phyloP scores from a whole-genome alignment of 129 eudicot species.

The Calendula officinalis region DNA sequence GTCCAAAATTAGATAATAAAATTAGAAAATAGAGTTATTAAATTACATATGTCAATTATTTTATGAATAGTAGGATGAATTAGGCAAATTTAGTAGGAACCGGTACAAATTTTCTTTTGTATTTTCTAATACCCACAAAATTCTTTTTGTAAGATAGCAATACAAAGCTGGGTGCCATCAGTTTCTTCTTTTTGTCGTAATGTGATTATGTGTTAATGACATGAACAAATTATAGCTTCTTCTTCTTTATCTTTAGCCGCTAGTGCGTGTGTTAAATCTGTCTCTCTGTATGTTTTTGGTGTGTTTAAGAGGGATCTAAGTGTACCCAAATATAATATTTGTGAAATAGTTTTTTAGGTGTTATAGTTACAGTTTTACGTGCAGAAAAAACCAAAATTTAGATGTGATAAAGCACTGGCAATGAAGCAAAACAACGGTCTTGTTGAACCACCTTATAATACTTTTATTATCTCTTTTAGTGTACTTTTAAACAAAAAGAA shows the following conservation, averaged over 20 bases:
- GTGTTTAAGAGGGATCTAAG: slow-evolving; percentile 7
- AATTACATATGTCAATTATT: too few species aligned
- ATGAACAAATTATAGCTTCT: slow-evolving; percentile 23
- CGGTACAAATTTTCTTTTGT: not conserved
- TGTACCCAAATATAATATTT: not conserved
- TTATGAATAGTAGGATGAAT: too few species aligned
- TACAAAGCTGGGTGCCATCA: slow-evolving; percentile 19
- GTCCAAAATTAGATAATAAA: too few species aligned
- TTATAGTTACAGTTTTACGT: slow-evolving; percentile 3
- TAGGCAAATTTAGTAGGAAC: too few species aligned
- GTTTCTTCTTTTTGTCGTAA: slow-evolving; percentile 61
- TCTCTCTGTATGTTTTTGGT: slow-evolving; percentile 7
- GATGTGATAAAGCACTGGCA: not conserved
- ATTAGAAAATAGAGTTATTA: too few species aligned
- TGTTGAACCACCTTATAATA: not conserved
- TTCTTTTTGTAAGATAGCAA: slow-evolving; percentile 24
- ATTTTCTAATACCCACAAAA: slow-evolving; percentile 36
- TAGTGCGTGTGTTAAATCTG: slow-evolving; percentile 12
- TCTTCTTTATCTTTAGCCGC: slow-evolving; percentile 27
- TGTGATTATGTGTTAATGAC: slow-evolving; percentile 24
- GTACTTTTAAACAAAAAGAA: not conserved
- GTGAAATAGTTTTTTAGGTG: not conserved
- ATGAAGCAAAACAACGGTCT: not conserved
- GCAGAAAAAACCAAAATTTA: slow-evolving; percentile 20
- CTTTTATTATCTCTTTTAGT: slow-evolving; percentile 1